These are phyloP conservation scores for Haplosporangium gracile DNA, from an alignment of 192 early-diverging fungal genomes.

Conservation along the genomic window DNA sequence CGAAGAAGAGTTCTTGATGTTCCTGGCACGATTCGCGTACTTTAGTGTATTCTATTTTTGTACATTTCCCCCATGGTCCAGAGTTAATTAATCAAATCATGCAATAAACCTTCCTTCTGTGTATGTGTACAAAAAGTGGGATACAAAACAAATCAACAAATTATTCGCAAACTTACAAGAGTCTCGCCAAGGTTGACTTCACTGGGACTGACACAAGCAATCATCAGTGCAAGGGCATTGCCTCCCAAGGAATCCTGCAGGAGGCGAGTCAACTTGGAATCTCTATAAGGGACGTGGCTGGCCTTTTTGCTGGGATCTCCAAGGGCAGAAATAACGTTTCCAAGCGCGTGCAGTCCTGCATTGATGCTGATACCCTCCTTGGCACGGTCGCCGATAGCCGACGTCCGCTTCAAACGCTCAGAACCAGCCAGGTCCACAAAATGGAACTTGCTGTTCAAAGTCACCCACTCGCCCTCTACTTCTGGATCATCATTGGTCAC, in stretches of 20 bases:
- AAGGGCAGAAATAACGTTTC: slow-evolving; percentile 98
- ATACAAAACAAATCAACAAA: background rate
- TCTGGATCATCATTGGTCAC: slow-evolving; percentile 17
- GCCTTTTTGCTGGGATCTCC: slow-evolving; percentile 77
- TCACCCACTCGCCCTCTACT: slow-evolving; percentile 69
- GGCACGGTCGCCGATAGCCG: slow-evolving; percentile 91
- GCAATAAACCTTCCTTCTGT: background rate
- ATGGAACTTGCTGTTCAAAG: slow-evolving; percentile 91
- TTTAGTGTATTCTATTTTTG: slow-evolving; percentile 84
- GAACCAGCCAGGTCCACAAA: slow-evolving; percentile 99
- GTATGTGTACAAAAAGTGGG: background rate
- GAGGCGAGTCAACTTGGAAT: slow-evolving; percentile 96
- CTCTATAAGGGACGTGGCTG: slow-evolving; percentile 94
- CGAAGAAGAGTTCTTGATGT: slow-evolving; percentile 92
- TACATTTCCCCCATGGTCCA: background rate
- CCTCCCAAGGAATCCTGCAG: slow-evolving; percentile 97
- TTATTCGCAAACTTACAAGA: slow-evolving; percentile 54
- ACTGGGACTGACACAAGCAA: slow-evolving; percentile 93
- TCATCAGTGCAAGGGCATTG: slow-evolving; percentile 93
- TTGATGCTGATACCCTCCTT: slow-evolving; percentile 99
- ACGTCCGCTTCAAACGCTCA: slow-evolving; percentile 94
- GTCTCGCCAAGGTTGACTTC: slow-evolving; percentile 91
- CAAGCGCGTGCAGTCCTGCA: slow-evolving; percentile 93
- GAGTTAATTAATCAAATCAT: slow-evolving; percentile 5
- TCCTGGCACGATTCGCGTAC: slow-evolving; percentile 96